Evolutionary conservation across 345 rosid species (phyloP).

Genomic region (Cochlearia excelsa): DNA sequence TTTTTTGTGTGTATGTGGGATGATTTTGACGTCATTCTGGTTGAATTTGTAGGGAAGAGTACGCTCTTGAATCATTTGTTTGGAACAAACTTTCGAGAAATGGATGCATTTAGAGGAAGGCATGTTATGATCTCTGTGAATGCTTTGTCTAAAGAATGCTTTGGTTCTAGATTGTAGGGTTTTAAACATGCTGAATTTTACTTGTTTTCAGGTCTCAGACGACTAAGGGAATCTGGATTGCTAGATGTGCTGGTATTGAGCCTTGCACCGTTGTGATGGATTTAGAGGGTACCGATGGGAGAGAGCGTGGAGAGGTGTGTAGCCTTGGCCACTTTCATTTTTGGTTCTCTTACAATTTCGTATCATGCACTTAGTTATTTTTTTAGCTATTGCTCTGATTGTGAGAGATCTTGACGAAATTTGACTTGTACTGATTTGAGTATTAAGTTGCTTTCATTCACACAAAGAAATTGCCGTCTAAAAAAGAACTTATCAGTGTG

Average conservation of each 20-base stretch:
- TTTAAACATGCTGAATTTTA: background rate
- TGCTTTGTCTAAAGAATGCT: too few species aligned
- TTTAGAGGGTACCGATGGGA: too few species aligned
- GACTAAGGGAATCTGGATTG: too few species aligned
- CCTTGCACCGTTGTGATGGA: too few species aligned
- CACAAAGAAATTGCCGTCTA: background rate
- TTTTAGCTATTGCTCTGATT: background rate
- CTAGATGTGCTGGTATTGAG: too few species aligned
- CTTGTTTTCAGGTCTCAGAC: too few species aligned
- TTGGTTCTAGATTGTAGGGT: too few species aligned
- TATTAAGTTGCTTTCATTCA: conserved; percentile 9
- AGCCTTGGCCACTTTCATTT: background rate
- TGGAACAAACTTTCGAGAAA: conserved; percentile 81
- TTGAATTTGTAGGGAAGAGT: conserved; percentile 75
- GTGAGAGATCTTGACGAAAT: background rate
- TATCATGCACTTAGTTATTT: background rate
- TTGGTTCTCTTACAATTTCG: conserved; percentile 1
- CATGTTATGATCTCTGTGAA: conserved; percentile 19
- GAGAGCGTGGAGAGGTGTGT: conserved; percentile 95
- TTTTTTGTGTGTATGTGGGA: too few species aligned
- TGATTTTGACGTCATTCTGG: conserved; percentile 13
- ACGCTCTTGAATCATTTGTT: conserved; percentile 82
- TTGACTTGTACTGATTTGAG: conserved; percentile 11
- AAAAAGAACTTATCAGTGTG: conserved; percentile 3
- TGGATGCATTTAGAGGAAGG: conserved; percentile 98